Evolutionary conservation across 192 early-diverging fungal species (phyloP), one percentile per base, ranked within the genome.

Genomic region (Coemansia reversa): DNA sequence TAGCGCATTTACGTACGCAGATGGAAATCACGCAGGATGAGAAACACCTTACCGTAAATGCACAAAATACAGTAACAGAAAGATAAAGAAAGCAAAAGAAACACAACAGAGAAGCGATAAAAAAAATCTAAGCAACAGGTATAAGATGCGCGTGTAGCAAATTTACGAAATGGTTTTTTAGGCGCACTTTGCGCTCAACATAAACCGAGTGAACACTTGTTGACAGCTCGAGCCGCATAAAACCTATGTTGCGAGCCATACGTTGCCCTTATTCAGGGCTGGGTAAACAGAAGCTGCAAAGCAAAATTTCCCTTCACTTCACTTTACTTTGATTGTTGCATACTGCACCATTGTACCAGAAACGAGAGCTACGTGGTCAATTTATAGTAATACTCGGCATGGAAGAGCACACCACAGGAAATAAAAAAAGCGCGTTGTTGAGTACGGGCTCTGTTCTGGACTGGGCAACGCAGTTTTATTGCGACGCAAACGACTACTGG

Each of bases 401-500:
- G 39, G 39, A 45, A 14, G 39, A 16, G 39, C 39, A 16, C 39
- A 45, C 7, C 39, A 45, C 39, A 16, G 39, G 39, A 3, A 16
- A 45, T 14, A 45, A 9, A 16, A 14, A 45, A 45, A 45, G 39
- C 39, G 39, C 39, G 39, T 45, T 63, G 62, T 25, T 52, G 12
- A 23, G 18, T 24, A 27, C 51, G 27, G 49, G 51, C 49, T 2
- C 60, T 24, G 49, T 79, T n/a, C 42, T 74, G 29, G 68, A 74
- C 45, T 79, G 76, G 76, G 71, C 72, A 29, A 62, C 58, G 24
- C 64, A 79, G 63, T 74, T 63, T 50, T 79, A 53, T 55, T 70
- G 76, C 62, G 48, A 67, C 4, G 23, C 45, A 22, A 62, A 74
- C 67, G 72, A 79, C 53, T 55, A 70, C 23, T 63, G 67, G 9